A percentile compares a stretch with the other conserved stretches of the same genome.
These are phyloP conservation scores for Monilinia laxa DNA, from an alignment of 2,329 filamentous ascomycete species.

Conservation along the genomic window DNA sequence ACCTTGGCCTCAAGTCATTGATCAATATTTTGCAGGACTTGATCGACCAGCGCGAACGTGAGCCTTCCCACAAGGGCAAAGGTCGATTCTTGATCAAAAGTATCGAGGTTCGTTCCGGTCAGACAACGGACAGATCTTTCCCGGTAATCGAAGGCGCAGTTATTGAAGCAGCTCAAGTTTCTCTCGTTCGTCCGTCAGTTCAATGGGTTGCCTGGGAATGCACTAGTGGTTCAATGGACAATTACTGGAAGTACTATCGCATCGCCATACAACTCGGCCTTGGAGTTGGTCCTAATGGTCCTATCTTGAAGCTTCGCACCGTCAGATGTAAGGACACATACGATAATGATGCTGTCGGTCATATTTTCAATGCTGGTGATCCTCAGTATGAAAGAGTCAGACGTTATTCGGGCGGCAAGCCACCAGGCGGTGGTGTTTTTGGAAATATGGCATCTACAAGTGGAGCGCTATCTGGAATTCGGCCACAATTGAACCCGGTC, in stretches of 20 bases:
- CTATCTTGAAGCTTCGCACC: constrained; percentile 21
- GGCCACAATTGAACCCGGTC: constrained; percentile 5
- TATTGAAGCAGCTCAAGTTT: background rate
- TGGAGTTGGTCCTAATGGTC: background rate
- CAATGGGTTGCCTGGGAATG: constrained; percentile 22
- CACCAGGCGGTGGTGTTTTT: constrained; percentile 21
- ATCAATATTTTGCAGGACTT: constrained; percentile 6
- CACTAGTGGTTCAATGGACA: constrained; percentile 10
- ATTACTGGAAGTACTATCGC: constrained; percentile 19
- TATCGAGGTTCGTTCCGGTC: constrained; percentile 15
- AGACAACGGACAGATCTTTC: background rate
- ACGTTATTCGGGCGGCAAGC: constrained; percentile 9
- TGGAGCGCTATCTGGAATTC: background rate
- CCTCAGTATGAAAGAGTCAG: constrained; percentile 9
- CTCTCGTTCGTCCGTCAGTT: background rate
- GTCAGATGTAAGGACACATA: constrained; percentile 7
- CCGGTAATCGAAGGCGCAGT: constrained; percentile 19
- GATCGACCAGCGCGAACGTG: constrained; percentile 9
- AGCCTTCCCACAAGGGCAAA: background rate
- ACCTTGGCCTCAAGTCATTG: background rate
- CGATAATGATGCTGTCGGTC: background rate
- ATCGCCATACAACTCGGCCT: constrained; percentile 11
- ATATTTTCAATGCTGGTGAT: constrained; percentile 9
- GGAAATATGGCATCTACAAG: background rate
- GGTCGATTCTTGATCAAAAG: constrained; percentile 9